Percentiles rank a stretch among this genome's conserved stretches.
These are phyloP conservation scores for Chlorella sp. DNA, from an alignment of 139 green algal species.

Conservation along the genomic window DNA sequence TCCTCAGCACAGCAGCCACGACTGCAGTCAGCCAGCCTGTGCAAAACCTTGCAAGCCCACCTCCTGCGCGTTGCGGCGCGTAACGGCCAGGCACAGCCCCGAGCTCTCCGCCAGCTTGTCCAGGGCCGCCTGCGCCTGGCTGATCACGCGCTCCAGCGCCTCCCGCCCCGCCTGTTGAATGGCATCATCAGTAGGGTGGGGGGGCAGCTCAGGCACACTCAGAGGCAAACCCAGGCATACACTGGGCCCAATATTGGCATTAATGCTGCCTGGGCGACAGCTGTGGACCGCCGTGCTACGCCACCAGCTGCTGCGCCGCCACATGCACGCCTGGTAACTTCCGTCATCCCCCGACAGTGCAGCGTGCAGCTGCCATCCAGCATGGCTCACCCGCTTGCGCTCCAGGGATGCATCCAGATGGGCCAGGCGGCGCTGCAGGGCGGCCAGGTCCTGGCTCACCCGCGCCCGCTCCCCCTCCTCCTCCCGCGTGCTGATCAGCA, in stretches of 20 bases:
- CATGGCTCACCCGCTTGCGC: neutral
- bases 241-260: too few species aligned
- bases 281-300: too few species aligned
- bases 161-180: constrained; percentile 18
- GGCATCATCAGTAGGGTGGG: neutral
- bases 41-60: neutral
- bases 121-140: constrained; percentile 78
- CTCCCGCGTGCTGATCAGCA: constrained; percentile 70
- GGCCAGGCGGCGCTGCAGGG: constrained; percentile 32
- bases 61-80: constrained; percentile 63
- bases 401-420: constrained; percentile 2
- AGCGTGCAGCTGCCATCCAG: too few species aligned
- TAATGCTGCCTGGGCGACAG: too few species aligned
- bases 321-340: too few species aligned
- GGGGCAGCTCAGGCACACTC: too few species aligned
- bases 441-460: constrained; percentile 71
- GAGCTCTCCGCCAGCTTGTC: constrained; percentile 85
- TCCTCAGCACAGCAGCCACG: too few species aligned
- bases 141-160: constrained; percentile 14
- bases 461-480: constrained; percentile 78
- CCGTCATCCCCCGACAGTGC: too few species aligned
- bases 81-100: constrained; percentile 79
- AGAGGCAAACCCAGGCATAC: neutral
- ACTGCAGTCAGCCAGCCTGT: too few species aligned
- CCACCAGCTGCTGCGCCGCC: too few species aligned